phyloP scores from a whole-genome alignment of 805 yeast species.

The Ogataea trehalophila region DNA sequence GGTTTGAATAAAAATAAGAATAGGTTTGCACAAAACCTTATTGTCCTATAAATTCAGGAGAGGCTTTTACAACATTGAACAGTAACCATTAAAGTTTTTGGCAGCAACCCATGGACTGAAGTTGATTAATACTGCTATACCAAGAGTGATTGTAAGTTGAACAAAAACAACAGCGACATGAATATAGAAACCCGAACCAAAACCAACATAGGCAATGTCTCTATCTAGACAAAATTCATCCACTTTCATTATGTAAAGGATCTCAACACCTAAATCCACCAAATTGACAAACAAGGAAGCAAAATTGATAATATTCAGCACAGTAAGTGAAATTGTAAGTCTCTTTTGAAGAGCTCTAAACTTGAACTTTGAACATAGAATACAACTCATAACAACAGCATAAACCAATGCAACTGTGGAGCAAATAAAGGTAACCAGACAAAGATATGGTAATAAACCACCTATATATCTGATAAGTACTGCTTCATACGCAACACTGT shows the following conservation, averaged over 20 bases:
- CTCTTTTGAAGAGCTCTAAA: conserved; percentile 5
- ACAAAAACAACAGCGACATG: conserved; percentile 10
- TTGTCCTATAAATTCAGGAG: no score
- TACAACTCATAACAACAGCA: conserved; percentile 11
- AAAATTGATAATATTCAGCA: conserved; percentile 6
- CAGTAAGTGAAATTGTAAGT: conserved; percentile 3
- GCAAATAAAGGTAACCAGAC: conserved; percentile 6
- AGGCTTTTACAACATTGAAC: no score
- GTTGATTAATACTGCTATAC: conserved; percentile 9
- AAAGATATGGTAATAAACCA: conserved; percentile 9
- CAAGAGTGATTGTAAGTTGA: conserved; percentile 12
- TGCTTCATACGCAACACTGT: conserved; percentile 16
- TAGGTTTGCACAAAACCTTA: no score
- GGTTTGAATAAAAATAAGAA: no score
- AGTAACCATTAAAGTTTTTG: neutral
- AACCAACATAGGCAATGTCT: conserved; percentile 14
- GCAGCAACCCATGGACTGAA: conserved; percentile 13
- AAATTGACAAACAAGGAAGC: conserved; percentile 7
- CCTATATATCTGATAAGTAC: conserved; percentile 11
- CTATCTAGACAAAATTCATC: conserved; percentile 10
- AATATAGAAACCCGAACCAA: conserved; percentile 16
- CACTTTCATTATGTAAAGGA: conserved; percentile 13
- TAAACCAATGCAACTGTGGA: conserved; percentile 10
- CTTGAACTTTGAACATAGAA: conserved; percentile 13
- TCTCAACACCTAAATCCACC: conserved; percentile 12